Conservation (phyloP, 2,329 filamentous ascomycete genomes). For the Cytospora piceae region DNA sequence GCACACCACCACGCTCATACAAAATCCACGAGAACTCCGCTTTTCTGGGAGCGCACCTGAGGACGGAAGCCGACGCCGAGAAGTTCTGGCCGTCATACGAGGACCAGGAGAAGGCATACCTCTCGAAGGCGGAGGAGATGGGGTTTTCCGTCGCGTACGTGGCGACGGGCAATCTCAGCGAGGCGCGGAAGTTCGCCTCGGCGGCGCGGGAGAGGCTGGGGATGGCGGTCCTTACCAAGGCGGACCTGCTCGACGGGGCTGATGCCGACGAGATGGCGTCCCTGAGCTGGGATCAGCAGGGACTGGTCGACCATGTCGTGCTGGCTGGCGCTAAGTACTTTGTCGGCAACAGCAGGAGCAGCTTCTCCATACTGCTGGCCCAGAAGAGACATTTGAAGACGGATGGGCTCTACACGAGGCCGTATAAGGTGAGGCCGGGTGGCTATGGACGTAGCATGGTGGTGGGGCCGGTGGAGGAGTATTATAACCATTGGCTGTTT, state of each 20-base stretch:
- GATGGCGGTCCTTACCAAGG: constrained; percentile 44
- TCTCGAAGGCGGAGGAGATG: constrained; percentile 40
- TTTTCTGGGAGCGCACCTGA: constrained; percentile 49
- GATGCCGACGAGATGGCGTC: constrained; percentile 40
- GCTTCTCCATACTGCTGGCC: constrained; percentile 51
- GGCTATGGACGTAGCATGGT: constrained; percentile 49
- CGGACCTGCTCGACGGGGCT: constrained; percentile 38
- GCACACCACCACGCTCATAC: not conserved
- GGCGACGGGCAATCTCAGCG: constrained; percentile 49
- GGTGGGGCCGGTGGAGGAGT: constrained; percentile 48
- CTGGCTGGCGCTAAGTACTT: constrained; percentile 47
- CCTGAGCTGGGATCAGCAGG: constrained; percentile 52
- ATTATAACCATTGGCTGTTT: constrained; percentile 54
- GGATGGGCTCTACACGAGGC: constrained; percentile 46
- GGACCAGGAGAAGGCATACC: constrained; percentile 46
- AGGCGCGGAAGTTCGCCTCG: constrained; percentile 44
- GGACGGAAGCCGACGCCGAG: constrained; percentile 52
- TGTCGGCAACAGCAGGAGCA: constrained; percentile 50
- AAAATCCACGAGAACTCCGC: constrained; percentile 26
- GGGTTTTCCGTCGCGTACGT: constrained; percentile 46
- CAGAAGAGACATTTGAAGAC: constrained; percentile 49
- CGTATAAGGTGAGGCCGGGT: constrained; percentile 47
- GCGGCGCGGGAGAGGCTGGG: constrained; percentile 40
- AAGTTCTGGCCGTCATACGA: constrained; percentile 50
- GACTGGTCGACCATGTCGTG: constrained; percentile 47